Base-by-base conservation (phyloP, 306 rosid species). In the Argentina anserina region DNA sequence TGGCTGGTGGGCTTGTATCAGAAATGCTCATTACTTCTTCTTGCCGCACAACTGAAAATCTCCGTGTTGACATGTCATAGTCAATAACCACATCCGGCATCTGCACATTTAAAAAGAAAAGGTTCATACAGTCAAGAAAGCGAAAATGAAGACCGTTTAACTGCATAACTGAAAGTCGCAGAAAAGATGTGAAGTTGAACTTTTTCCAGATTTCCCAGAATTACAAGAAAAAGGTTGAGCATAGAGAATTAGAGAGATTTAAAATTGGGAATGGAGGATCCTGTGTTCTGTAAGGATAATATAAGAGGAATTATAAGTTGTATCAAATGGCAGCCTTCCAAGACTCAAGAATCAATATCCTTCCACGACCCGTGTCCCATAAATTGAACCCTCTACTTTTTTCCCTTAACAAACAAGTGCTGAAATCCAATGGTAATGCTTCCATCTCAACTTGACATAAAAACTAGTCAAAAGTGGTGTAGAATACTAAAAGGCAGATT, bases 41-140 rank as follows among this genome's bases (percentile, higher is more conserved):
- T 88, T 89, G 97, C 78, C 91, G 96, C 72, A 85, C 87, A 74
- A 91, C 66, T 21, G 87, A 85, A 78, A 82, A 88, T 72, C 78
- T 80, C 76, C 80, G 84, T 50, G 76, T 86, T 39, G 92, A 85
- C 91, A 94, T 89, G 85, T 91, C 87, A 67, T 91, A 94, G 72
- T 94, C 97, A 75, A 91, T 92, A 76, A 94, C 78, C 58, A 88
- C 76, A 89, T 91, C 98, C 13, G 98, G 96, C 90, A 94, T 88
- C 98, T 89, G 90, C 78, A 72, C 37, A 69, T 25, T 41, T 76
- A 39, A 49, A 69, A 21, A 50, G 77, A 9, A 76, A 78, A 21
- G 60, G 45, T 50, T 76, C 73, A 28, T 20, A 79, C 41, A 47
- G 15, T 50, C 63, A 65, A 41, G 53, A 63, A 80, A 70, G 70